Conservation (phyloP, 1,284 basidiomycete genomes). For the Laetiporus sulphureus region DNA sequence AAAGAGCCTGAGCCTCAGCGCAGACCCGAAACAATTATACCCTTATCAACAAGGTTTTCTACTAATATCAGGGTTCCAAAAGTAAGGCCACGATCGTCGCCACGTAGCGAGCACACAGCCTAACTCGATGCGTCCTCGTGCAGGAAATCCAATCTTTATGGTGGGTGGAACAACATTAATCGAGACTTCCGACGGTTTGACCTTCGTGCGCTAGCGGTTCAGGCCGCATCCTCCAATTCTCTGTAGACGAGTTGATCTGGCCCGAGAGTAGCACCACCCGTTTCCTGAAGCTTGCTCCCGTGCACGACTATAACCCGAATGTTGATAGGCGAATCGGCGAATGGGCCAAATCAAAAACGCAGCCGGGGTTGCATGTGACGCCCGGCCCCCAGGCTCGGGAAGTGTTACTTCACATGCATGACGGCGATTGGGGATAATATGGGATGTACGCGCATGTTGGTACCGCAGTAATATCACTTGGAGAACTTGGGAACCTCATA, state of each 20-base stretch:
- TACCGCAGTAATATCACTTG: not conserved
- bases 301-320: constrained; percentile 10
- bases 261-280: constrained; percentile 1
- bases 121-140: too few species aligned
- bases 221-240: not conserved
- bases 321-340: constrained; percentile 4
- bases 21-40: not conserved
- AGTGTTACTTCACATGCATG: constrained; percentile 11
- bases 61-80: too few species aligned
- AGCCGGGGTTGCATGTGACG: not conserved
- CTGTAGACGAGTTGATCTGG: constrained; percentile 9
- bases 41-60: too few species aligned
- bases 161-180: too few species aligned
- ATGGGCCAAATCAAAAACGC: constrained; percentile 8
- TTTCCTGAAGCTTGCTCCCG: constrained; percentile 8
- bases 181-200: constrained; percentile 1
- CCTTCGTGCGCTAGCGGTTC: not conserved
- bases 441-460: constrained; percentile 13
- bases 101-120: too few species aligned
- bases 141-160: not conserved
- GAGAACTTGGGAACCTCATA: not conserved
- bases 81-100: too few species aligned
- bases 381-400: not conserved
- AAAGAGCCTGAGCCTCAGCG: not conserved
- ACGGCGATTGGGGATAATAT: constrained; percentile 10